Evolutionary conservation across 805 yeast genomes (phyloP).

Genomic region (Candida chauliodis): DNA sequence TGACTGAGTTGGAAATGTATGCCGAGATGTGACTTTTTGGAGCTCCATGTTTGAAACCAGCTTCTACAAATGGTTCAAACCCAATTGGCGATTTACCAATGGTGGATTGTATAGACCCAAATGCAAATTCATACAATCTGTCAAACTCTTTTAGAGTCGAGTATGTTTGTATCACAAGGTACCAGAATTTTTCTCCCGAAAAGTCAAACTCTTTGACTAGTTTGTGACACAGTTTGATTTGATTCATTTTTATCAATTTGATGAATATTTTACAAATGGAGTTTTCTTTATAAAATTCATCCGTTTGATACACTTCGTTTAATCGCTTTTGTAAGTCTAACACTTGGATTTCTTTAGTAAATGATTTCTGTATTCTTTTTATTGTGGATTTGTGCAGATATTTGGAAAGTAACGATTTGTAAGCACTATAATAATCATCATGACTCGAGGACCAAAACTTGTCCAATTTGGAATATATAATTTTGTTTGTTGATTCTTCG

Average conservation of each 20-base stretch:
- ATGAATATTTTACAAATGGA: slow-evolving; percentile 24
- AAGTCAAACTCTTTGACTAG: slow-evolving; percentile 32
- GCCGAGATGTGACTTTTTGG: slow-evolving; percentile 57
- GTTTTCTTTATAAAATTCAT: slow-evolving; percentile 22
- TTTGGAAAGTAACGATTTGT: slow-evolving; percentile 22
- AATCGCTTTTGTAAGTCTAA: slow-evolving; percentile 30
- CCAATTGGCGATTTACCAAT: slow-evolving; percentile 66
- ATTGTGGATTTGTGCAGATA: slow-evolving; percentile 18
- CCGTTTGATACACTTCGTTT: slow-evolving; percentile 29
- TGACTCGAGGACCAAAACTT: slow-evolving; percentile 14
- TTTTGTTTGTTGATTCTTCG: slow-evolving; percentile 25
- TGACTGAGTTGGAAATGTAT: slow-evolving; percentile 53
- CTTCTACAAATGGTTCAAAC: slow-evolving; percentile 58
- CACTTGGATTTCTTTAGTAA: slow-evolving; percentile 27
- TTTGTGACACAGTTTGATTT: slow-evolving; percentile 30
- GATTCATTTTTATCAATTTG: slow-evolving; percentile 32
- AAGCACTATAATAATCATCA: slow-evolving; percentile 19
- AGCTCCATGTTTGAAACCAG: slow-evolving; percentile 47
- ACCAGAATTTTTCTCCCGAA: slow-evolving; percentile 30
- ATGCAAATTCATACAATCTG: slow-evolving; percentile 29
- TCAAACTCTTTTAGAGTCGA: slow-evolving; percentile 30
- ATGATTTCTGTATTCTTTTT: slow-evolving; percentile 17
- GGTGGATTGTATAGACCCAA: slow-evolving; percentile 15
- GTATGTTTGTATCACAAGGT: slow-evolving; percentile 28
- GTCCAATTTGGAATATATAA: slow-evolving; percentile 14